These are phyloP conservation scores for Crithidia thermophila DNA, from an alignment of 208 protist species.

Conservation along the genomic window DNA sequence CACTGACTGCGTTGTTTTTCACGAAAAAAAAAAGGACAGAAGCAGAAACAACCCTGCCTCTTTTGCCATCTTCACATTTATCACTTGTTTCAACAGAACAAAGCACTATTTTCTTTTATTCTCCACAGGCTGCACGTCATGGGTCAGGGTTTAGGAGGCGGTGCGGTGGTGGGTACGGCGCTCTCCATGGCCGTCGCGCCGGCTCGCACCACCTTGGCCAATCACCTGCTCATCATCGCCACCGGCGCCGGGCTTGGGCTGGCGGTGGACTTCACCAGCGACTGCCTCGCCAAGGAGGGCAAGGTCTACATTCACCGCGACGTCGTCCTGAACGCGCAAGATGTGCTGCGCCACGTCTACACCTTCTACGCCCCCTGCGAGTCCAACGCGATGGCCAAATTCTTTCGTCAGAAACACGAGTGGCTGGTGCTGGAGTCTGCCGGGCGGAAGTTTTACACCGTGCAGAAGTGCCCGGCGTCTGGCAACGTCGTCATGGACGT, in stretches of 20 bases:
- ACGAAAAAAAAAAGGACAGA: no score
- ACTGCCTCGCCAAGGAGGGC: constrained; percentile 78
- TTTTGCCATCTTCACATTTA: no score
- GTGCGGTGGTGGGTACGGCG: constrained; percentile 56
- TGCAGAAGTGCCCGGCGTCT: constrained; percentile 87
- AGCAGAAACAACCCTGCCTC: no score
- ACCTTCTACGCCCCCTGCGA: constrained; percentile 87
- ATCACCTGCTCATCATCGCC: constrained; percentile 70
- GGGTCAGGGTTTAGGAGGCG: constrained; percentile 84
- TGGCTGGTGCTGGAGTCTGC: constrained; percentile 91
- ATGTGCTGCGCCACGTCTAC: constrained; percentile 86
- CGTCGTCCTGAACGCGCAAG: constrained; percentile 79
- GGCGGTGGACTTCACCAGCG: constrained; percentile 81
- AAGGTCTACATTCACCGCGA: constrained; percentile 88
- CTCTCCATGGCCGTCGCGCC: constrained; percentile 66
- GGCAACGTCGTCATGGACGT: constrained; percentile 89
- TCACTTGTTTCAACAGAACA: no score
- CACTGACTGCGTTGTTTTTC: no score
- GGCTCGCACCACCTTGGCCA: constrained; percentile 45
- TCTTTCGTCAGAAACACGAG: constrained; percentile 90
- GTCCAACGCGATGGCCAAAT: constrained; percentile 57
- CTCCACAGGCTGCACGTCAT: constrained; percentile 34
- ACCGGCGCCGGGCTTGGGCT: constrained; percentile 62
- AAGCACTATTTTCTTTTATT: constrained; percentile 10
- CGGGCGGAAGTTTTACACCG: constrained; percentile 71